A percentile compares a stretch with the other conserved stretches of the same genome.
These are phyloP conservation scores for Ceratocystis diversiconidia DNA, from an alignment of 2,329 filamentous ascomycete genomes.

Conservation along the genomic window DNA sequence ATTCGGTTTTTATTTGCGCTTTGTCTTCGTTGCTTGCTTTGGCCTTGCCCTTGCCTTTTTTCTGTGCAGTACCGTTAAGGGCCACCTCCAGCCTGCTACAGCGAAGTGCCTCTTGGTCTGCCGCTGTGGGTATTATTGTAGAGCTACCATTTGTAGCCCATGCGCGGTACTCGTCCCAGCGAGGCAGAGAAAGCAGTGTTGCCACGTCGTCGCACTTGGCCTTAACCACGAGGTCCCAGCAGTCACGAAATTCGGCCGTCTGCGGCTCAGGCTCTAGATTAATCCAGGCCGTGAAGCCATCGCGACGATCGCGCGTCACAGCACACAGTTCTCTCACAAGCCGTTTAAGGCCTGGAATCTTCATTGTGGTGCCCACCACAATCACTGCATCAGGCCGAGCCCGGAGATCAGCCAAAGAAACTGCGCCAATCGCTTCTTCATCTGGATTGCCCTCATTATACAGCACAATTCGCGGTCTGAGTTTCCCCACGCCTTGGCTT, in stretches of 20 bases:
- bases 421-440: constrained; percentile 86
- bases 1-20: constrained; percentile 26
- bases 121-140: constrained; percentile 31
- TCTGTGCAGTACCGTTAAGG: constrained; percentile 7
- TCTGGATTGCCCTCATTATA: constrained; percentile 98
- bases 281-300: constrained; percentile 86
- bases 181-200: constrained; percentile 48
- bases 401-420: constrained; percentile 73
- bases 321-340: constrained; percentile 85
- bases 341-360: constrained; percentile 81
- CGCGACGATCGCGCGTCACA: constrained; percentile 64
- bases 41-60: constrained; percentile 20
- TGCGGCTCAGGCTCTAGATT: constrained; percentile 77
- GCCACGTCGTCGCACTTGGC: constrained; percentile 84
- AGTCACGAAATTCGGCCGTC: constrained; percentile 73
- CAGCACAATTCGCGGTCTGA: constrained; percentile 85
- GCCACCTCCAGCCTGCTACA: constrained; percentile 26
- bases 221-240: constrained; percentile 81
- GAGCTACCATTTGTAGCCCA: constrained; percentile 29
- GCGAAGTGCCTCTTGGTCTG: constrained; percentile 30
- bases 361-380: constrained; percentile 88
- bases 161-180: constrained; percentile 33
- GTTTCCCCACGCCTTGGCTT: constrained; percentile 79
- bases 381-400: constrained; percentile 79
- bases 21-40: constrained; percentile 26